Conservation (phyloP, 1,284 basidiomycete species). For the Irpex sp. region DNA sequence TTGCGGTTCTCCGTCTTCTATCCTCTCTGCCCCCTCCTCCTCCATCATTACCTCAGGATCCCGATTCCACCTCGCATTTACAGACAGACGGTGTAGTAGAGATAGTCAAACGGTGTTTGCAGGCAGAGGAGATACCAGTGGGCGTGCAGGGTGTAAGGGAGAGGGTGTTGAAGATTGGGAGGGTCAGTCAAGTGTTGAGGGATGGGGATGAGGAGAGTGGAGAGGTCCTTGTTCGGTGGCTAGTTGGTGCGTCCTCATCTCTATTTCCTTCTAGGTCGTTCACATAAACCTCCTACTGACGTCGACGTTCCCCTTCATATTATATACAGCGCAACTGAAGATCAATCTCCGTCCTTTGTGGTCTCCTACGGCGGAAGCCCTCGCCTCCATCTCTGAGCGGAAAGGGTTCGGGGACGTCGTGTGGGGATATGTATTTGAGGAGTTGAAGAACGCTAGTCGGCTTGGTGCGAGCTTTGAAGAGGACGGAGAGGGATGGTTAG, state of each 20-base stretch:
- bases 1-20: constrained; percentile 54
- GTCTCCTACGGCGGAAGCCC: constrained; percentile 72
- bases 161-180: constrained; percentile 69
- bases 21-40: constrained; percentile 32
- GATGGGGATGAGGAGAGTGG: constrained; percentile 50
- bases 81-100: constrained; percentile 41
- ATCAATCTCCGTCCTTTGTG: constrained; percentile 89
- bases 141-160: constrained; percentile 81
- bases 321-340: constrained; percentile 75
- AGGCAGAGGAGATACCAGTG: constrained; percentile 72
- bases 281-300: no score
- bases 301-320: no score
- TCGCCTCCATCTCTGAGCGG: constrained; percentile 55
- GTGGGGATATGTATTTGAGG: constrained; percentile 69
- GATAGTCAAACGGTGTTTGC: constrained; percentile 60
- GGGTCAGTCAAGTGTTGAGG: constrained; percentile 51
- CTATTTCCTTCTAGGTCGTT: no score
- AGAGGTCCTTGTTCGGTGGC: constrained; percentile 59
- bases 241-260: constrained; percentile 44
- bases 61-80: no score
- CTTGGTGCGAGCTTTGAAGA: no score
- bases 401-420: constrained; percentile 55
- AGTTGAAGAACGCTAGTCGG: constrained; percentile 38
- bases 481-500: no score
- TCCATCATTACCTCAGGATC: neutral